Evolutionary conservation across 768 basidiomycete genomes (phyloP), one percentile per base, ranked within the genome.

Genomic region (Xerocomus spinulosus): DNA sequence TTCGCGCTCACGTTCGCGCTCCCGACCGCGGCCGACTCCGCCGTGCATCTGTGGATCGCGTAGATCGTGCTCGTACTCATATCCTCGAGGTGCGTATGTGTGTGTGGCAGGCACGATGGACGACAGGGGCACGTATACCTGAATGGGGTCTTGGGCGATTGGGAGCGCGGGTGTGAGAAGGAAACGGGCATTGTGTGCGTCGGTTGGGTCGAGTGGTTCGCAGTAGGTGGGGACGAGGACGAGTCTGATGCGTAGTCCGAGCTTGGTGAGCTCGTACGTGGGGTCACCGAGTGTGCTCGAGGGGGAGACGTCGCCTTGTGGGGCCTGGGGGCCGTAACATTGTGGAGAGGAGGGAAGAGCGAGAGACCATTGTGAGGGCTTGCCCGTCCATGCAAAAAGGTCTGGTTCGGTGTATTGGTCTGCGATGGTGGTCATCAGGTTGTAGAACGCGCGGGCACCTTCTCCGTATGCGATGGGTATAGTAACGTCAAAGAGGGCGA

Each of bases 391-490:
- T 0, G 61, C 55, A 10, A 62, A 58, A 21, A 63, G 48, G 24
- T 60, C 53, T 4, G 55, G 44, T 24, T 63, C 55, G 3, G 49
- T 60, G 12, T 26, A 58, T 18, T 54, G 48, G 5, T 46, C 58
- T 2, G 42, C 44, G 34, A 62, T 51, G 8, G 61, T 28, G 15
- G 43, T 42, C 50, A 52, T 47, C 32, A 62, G 55, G 26, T 55
- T 60, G 42, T 48, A 46, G 21, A 62, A 63, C 14, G 61, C 55
- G 6, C 55, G 55, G 2, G 43, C 28, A 4, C 60, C 61, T 4
- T 63, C 61, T 2, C 60, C 60, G 37, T 62, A 62, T 10, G 61
- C 48, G 18, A 62, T 49, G 2, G 58, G 55, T 4, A 62, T 36
- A n/a, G 36, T 36, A 38, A 62, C 10, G 25, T 62, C 61, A 36